Percentiles rank a stretch among this genome's conserved stretches.
Evolutionary conservation across 805 yeast species (phyloP).

Genomic region (Ogataea wickerhamii): DNA sequence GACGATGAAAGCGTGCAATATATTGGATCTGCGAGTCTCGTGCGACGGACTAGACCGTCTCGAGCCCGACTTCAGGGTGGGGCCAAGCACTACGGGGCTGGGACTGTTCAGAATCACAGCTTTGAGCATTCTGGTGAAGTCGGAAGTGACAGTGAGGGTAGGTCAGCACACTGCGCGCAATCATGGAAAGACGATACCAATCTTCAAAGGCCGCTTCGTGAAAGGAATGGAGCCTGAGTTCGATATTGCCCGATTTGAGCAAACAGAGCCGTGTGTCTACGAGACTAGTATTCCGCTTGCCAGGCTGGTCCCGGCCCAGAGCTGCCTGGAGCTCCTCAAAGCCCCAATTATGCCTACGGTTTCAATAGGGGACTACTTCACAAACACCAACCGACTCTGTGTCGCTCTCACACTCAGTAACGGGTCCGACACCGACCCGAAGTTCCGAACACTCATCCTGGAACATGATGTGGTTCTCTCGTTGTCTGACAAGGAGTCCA

Average conservation of each 20-base stretch:
- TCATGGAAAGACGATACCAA: slow-evolving; percentile 6
- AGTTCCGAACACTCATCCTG: slow-evolving; percentile 6
- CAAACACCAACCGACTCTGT: slow-evolving; percentile 9
- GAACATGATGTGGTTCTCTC: slow-evolving; percentile 13
- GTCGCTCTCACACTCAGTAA: slow-evolving; percentile 8
- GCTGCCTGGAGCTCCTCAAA: slow-evolving; percentile 6
- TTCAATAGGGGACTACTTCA: slow-evolving; percentile 11
- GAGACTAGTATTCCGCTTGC: slow-evolving; percentile 6
- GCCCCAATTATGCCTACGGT: slow-evolving; percentile 17
- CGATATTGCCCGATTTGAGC: slow-evolving; percentile 13
- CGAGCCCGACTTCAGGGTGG: slow-evolving; percentile 9
- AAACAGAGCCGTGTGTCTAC: slow-evolving; percentile 3
- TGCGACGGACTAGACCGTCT: slow-evolving; percentile 2
- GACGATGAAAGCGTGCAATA: slow-evolving; percentile 3
- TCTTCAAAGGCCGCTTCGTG: slow-evolving; percentile 5
- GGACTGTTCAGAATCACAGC: slow-evolving; percentile 12
- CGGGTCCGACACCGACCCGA: slow-evolving; percentile 4
- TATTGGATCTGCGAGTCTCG: slow-evolving; percentile 5
- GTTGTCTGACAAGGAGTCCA: slow-evolving; percentile 9
- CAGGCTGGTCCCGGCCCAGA: slow-evolving; percentile 8
- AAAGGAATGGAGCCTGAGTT: slow-evolving; percentile 11
- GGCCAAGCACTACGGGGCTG: slow-evolving; percentile 13
- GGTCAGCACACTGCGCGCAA: slow-evolving; percentile 4
- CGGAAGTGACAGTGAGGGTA: slow-evolving; percentile 10
- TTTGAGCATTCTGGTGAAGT: slow-evolving; percentile 4